Evolutionary conservation across 2,329 filamentous ascomycete species (phyloP).

Genomic region (Elsinoe arachidis): DNA sequence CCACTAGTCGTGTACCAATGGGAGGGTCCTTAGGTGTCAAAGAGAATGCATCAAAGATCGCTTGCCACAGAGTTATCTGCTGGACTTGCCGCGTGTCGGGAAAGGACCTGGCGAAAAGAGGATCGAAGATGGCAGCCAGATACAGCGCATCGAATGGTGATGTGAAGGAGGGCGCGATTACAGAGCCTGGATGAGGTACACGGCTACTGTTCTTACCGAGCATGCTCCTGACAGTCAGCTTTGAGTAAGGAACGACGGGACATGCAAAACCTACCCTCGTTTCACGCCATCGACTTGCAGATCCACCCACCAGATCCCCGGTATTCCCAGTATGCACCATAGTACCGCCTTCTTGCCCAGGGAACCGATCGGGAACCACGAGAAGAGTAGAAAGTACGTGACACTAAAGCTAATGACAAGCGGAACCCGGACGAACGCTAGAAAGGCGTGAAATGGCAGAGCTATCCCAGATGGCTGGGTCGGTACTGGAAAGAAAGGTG

Average conservation of each 20-base stretch:
- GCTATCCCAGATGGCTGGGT: constrained; percentile 55
- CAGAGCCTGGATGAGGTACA: constrained; percentile 66
- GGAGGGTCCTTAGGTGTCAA: constrained; percentile 40
- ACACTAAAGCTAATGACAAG: constrained; percentile 60
- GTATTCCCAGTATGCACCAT: constrained; percentile 79
- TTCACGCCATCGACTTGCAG: constrained; percentile 96
- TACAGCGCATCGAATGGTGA: constrained; percentile 90
- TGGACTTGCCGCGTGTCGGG: constrained; percentile 63
- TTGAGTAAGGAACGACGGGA: not conserved
- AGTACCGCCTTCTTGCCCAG: constrained; percentile 71
- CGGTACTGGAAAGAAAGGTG: constrained; percentile 81
- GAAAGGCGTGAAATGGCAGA: constrained; percentile 49
- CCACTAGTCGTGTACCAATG: not conserved
- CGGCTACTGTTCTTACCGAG: constrained; percentile 65
- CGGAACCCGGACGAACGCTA: constrained; percentile 75
- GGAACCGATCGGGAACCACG: constrained; percentile 62
- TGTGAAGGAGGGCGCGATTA: constrained; percentile 87
- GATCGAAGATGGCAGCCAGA: constrained; percentile 90
- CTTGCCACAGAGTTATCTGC: constrained; percentile 65
- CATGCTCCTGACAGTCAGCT: constrained; percentile 37
- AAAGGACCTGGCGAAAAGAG: constrained; percentile 82
- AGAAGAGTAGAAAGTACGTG: constrained; percentile 68
- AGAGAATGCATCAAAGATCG: constrained; percentile 64
- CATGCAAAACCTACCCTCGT: constrained; percentile 55
- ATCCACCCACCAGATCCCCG: constrained; percentile 97